Conservation (phyloP, 176 grass and related monocot species). For the Eragrostis curvula region DNA sequence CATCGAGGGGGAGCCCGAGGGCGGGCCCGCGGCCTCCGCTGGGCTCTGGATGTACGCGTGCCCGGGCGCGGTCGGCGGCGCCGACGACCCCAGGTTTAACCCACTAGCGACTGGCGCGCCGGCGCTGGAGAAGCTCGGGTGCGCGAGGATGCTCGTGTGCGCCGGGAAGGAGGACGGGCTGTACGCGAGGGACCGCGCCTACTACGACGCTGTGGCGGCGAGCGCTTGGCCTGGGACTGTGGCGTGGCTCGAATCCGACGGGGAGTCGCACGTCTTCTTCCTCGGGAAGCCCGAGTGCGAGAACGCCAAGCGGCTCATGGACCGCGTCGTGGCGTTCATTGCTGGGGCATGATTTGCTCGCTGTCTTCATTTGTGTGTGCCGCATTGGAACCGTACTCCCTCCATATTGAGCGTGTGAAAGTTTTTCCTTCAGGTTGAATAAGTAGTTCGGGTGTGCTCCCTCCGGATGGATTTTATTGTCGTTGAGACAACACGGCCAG, state of each 20-base stretch:
- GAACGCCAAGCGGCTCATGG: slow-evolving; percentile 42
- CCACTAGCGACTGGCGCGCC: slow-evolving; percentile 37
- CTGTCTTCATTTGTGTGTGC: background rate
- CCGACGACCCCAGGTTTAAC: slow-evolving; percentile 62
- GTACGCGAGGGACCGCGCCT: slow-evolving; percentile 32
- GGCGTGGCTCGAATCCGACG: slow-evolving; percentile 47
- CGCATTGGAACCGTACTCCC: too few relatives aligned
- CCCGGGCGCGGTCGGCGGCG: slow-evolving; percentile 34
- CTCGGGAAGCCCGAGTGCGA: slow-evolving; percentile 48
- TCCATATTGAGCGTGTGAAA: too few relatives aligned
- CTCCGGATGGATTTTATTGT: too few relatives aligned
- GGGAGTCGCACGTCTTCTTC: slow-evolving; percentile 55
- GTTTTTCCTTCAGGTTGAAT: too few relatives aligned
- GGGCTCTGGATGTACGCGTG: slow-evolving; percentile 51
- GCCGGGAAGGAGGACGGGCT: slow-evolving; percentile 43
- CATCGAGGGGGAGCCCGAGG: slow-evolving; percentile 35
- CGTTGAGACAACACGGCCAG: too few relatives aligned
- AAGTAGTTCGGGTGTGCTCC: too few relatives aligned
- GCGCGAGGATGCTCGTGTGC: slow-evolving; percentile 54
- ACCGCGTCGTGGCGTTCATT: slow-evolving; percentile 43
- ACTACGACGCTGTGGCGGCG: slow-evolving; percentile 49
- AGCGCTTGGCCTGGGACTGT: slow-evolving; percentile 57
- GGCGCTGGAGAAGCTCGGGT: slow-evolving; percentile 42
- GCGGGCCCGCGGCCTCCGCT: background rate
- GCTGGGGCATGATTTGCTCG: slow-evolving; percentile 1